Base-by-base conservation (phyloP, 202 grass and related monocot species). In the Saccharum hybrid region DNA sequence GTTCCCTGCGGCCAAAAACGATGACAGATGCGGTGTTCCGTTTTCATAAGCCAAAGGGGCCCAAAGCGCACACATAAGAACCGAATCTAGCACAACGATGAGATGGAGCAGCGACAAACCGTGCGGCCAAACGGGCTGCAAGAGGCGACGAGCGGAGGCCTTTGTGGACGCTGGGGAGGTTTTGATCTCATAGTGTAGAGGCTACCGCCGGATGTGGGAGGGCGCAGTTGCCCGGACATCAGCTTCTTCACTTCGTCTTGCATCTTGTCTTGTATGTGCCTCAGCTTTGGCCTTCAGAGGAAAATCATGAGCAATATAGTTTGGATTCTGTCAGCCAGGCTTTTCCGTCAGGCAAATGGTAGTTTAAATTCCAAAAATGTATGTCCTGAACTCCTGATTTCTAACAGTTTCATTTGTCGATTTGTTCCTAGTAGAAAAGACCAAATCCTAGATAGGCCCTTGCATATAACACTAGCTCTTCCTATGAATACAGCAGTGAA, bases 231-330 rank as follows among this genome's bases (percentile, higher is more conserved):
- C 51, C 49, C 73, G n/a, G 93, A 94, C 91, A 96, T 94, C 75
- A 90, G 74, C 63, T 94, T 91, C 82, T 88, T 88, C n/a, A 94
- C 91, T 80, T 94, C 96, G 16, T 90, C 93, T 79, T 93, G 88
- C 84, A 96, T 86, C 76, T 92, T 74, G 43, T 87, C 82, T 79
- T 88, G 91, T 63, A 90, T 66, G 63, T 86, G 71, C 85, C 95
- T 96, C 72, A 98, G 42, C 89, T 92, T 96, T 87, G 96, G 89
- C 42, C 96, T 98, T 76, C 80, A 90, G 4, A 63, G 26, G 1
- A 63, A 30, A 79, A 34, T 28, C 52, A 77, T 31, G 59, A 56
- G 13, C 7, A 68, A 3, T 75, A 22, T 85, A 23, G 28, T 80
- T 48, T 33, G 57, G 21, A 70, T n/a, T 30, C 38, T 26, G 40